A percentile compares a stretch with the other conserved stretches of the same genome.
Conservation (phyloP, 2,329 filamentous ascomycete genomes). For the Periconia sp. region DNA sequence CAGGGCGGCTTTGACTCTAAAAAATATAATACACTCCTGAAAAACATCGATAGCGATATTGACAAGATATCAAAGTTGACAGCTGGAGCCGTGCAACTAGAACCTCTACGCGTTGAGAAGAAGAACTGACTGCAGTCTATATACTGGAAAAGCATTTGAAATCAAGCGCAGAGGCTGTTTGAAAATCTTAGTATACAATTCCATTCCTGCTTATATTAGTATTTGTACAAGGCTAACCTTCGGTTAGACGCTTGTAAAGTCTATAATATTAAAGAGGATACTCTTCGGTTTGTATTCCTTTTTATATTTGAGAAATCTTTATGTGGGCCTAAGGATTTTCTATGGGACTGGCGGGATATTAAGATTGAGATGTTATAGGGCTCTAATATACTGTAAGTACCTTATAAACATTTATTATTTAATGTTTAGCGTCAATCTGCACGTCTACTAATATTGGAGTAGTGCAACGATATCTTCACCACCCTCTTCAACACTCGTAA, state of each 20-base stretch:
- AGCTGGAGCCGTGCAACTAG: constrained; percentile 8
- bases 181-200: constrained; percentile 11
- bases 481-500: too few relatives aligned
- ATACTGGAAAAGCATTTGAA: constrained; percentile 14
- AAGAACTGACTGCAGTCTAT: constrained; percentile 4
- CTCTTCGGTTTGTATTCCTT: constrained; percentile 5
- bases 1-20: constrained; percentile 12
- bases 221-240: constrained; percentile 12
- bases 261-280: not conserved
- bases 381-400: constrained; percentile 1
- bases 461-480: too few relatives aligned
- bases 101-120: constrained; percentile 8
- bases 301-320: constrained; percentile 7
- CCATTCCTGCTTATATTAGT: constrained; percentile 9
- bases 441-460: too few relatives aligned
- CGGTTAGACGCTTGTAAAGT: constrained; percentile 10
- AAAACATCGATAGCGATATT: constrained; percentile 15
- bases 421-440: too few relatives aligned
- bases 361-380: constrained; percentile 8
- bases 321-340: not conserved
- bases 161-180: constrained; percentile 11
- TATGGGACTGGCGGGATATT: constrained; percentile 14
- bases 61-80: constrained; percentile 13
- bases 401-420: not conserved
- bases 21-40: constrained; percentile 9